Percentiles rank a stretch among this genome's conserved stretches.
Evolutionary conservation across 805 yeast genomes (phyloP).

Genomic region (Candida berthetii): DNA sequence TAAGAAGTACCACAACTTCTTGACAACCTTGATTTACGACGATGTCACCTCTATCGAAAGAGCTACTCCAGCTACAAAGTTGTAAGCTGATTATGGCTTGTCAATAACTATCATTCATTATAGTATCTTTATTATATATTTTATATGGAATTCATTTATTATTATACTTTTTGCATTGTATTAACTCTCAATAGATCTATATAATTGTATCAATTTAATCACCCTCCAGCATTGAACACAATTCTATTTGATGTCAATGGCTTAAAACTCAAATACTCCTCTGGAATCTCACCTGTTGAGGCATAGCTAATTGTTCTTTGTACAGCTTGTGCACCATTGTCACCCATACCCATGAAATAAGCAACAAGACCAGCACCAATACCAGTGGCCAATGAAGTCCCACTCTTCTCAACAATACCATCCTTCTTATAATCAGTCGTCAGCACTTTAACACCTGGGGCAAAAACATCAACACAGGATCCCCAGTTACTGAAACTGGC

Average conservation of each 20-base stretch:
- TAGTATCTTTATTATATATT: too few species aligned
- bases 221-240: conserved; percentile 31
- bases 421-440: conserved; percentile 30
- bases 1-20: conserved; percentile 67
- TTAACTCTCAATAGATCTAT: too few species aligned
- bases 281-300: conserved; percentile 41
- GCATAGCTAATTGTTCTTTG: conserved; percentile 36
- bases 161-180: too few species aligned
- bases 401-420: conserved; percentile 29
- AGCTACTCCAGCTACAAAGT: conserved; percentile 12
- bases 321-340: conserved; percentile 27
- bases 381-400: conserved; percentile 46
- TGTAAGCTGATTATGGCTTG: conserved; percentile 2
- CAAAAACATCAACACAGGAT: conserved; percentile 43
- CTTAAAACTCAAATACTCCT: conserved; percentile 35
- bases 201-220: conserved; percentile 15
- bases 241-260: conserved; percentile 58
- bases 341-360: conserved; percentile 35
- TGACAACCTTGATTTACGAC: conserved; percentile 72
- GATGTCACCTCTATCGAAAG: conserved; percentile 49
- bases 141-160: too few species aligned
- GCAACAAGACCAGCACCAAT: conserved; percentile 39
- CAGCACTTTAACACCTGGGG: conserved; percentile 41
- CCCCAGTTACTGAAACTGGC: conserved; percentile 42
- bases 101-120: too few species aligned